Evolutionary conservation across 2,329 filamentous ascomycete genomes (phyloP).

Genomic region (Fusarium cicatricum): DNA sequence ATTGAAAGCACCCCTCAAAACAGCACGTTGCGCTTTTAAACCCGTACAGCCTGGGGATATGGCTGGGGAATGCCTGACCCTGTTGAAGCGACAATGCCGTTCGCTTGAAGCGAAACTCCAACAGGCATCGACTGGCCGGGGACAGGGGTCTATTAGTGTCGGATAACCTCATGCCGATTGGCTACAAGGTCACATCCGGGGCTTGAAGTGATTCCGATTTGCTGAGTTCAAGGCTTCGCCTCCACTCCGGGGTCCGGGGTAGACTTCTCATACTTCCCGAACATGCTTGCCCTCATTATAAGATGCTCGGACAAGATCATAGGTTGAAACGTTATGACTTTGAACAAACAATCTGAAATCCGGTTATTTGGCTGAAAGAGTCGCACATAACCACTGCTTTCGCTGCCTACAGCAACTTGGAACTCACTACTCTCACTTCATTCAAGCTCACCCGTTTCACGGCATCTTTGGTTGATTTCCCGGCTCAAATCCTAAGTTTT

Average conservation of each 20-base stretch:
- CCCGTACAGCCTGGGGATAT: not conserved
- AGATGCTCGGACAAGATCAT: too few species aligned
- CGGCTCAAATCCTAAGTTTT: not conserved
- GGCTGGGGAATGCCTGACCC: not conserved
- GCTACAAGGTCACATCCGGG: not conserved
- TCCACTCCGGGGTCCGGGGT: too few species aligned
- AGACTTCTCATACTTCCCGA: too few species aligned
- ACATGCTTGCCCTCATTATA: too few species aligned
- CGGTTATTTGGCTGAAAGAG: too few species aligned
- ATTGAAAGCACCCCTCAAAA: not conserved
- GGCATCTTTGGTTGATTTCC: not conserved
- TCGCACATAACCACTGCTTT: too few species aligned
- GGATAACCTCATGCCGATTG: constrained; percentile 1
- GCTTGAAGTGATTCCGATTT: not conserved
- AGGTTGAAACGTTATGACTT: too few species aligned
- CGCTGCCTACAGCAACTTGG: too few species aligned
- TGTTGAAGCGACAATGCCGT: not conserved
- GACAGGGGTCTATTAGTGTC: not conserved
- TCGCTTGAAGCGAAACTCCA: not conserved
- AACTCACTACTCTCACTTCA: too few species aligned
- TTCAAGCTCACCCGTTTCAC: not conserved
- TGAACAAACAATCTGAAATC: too few species aligned
- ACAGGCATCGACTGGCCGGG: not conserved
- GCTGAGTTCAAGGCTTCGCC: not conserved
- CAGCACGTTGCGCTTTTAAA: not conserved